Percentiles rank a stretch among this genome's conserved stretches.
Evolutionary conservation across 2,329 filamentous ascomycete species (phyloP).

Genomic region (Colletotrichum salicis): DNA sequence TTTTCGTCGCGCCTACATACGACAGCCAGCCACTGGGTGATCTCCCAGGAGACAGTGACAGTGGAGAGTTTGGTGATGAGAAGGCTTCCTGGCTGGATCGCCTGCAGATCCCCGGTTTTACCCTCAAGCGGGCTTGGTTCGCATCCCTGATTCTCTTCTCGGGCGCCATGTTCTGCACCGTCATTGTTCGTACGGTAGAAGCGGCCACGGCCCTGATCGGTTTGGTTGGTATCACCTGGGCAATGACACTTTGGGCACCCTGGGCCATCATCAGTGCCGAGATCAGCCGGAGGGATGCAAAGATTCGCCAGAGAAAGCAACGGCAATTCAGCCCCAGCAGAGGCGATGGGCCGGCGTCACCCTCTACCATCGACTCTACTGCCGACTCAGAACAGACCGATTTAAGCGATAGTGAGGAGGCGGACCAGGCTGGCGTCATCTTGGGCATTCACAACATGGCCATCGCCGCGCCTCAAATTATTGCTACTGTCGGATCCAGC

Average conservation of each 20-base stretch:
- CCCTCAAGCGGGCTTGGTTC: constrained; percentile 89
- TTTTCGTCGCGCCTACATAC: constrained; percentile 87
- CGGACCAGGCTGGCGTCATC: constrained; percentile 87
- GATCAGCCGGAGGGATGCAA: constrained; percentile 82
- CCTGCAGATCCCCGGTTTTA: constrained; percentile 83
- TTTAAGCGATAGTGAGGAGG: constrained; percentile 62
- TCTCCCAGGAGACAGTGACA: constrained; percentile 46
- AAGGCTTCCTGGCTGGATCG: constrained; percentile 62
- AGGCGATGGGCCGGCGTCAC: constrained; percentile 22
- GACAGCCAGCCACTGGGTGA: constrained; percentile 53
- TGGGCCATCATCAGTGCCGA: constrained; percentile 96
- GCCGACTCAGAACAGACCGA: constrained; percentile 27
- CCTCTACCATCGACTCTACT: constrained; percentile 19
- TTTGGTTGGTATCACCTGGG: constrained; percentile 90
- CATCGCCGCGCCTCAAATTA: constrained; percentile 89
- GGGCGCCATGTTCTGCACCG: constrained; percentile 82
- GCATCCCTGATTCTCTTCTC: constrained; percentile 86
- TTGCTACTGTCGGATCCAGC: constrained; percentile 86
- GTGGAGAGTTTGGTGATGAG: constrained; percentile 45
- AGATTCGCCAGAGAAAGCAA: constrained; percentile 52
- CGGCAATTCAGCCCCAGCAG: constrained; percentile 37
- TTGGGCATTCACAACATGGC: constrained; percentile 96
- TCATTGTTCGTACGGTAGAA: constrained; percentile 77
- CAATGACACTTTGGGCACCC: constrained; percentile 91
- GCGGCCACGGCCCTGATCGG: constrained; percentile 82